phyloP scores from a whole-genome alignment of 805 yeast genomes.

The Grigorovia transvaalensis region DNA sequence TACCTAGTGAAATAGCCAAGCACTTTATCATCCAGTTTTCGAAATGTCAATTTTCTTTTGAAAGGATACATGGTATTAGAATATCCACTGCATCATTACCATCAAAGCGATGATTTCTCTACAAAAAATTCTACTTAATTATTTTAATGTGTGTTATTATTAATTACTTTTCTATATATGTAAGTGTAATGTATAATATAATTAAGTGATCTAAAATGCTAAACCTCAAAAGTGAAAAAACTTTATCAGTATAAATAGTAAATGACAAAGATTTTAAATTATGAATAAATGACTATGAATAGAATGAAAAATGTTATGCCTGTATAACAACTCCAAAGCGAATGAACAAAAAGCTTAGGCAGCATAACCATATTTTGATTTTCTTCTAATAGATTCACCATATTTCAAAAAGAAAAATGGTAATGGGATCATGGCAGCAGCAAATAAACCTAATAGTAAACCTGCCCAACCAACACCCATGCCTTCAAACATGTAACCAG shows the following conservation, averaged over 20 bases:
- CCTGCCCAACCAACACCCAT: constrained; percentile 79
- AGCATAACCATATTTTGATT: constrained; percentile 46
- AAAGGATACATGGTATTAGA: too few relatives aligned
- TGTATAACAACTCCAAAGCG: background rate
- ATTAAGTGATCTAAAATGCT: background rate
- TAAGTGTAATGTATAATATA: background rate
- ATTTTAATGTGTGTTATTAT: background rate
- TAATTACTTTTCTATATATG: background rate
- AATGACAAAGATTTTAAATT: background rate
- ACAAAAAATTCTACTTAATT: too few relatives aligned
- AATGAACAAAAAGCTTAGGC: background rate
- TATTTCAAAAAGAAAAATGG: constrained; percentile 55
- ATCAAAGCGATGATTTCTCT: too few relatives aligned
- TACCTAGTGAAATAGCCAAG: too few relatives aligned
- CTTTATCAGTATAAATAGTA: too few relatives aligned
- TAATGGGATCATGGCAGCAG: constrained; percentile 48
- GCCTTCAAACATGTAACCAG: constrained; percentile 54
- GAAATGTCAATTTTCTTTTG: too few relatives aligned
- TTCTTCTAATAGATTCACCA: constrained; percentile 46
- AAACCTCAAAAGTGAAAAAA: background rate
- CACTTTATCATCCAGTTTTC: too few relatives aligned
- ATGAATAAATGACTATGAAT: background rate
- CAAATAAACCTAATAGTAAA: constrained; percentile 53
- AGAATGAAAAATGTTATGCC: background rate
- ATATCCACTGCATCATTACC: too few relatives aligned